These are phyloP conservation scores for Candida arabinofermentans DNA, from an alignment of 805 yeast genomes.

Conservation along the genomic window DNA sequence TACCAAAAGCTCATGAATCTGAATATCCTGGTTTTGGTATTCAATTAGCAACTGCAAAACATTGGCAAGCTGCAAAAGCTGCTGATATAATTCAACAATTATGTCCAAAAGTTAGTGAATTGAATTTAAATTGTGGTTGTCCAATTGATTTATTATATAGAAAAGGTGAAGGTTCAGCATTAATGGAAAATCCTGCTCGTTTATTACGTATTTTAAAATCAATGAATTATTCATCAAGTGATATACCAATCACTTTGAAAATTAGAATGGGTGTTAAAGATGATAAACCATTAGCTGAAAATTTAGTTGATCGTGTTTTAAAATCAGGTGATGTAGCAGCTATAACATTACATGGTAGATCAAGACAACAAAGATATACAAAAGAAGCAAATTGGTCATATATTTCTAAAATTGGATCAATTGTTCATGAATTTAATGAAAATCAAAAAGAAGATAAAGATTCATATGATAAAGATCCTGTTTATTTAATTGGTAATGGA, in stretches of 20 bases:
- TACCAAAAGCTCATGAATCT: conserved; percentile 78
- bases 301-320: conserved; percentile 65
- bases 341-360: conserved; percentile 91
- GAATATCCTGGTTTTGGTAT: conserved; percentile 91
- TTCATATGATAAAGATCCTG: conserved; percentile 50
- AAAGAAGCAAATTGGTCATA: conserved; percentile 92
- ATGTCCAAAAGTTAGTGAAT: conserved; percentile 64
- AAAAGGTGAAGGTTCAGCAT: conserved; percentile 94
- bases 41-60: conserved; percentile 87
- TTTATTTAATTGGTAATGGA: conserved; percentile 92
- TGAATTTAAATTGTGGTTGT: conserved; percentile 94
- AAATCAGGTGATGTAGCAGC: conserved; percentile 83
- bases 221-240: conserved; percentile 88
- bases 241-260: conserved; percentile 86
- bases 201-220: conserved; percentile 74
- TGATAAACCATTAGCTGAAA: conserved; percentile 80
- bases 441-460: conserved; percentile 59
- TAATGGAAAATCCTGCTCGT: conserved; percentile 84
- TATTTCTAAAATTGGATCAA: conserved; percentile 65
- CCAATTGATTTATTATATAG: conserved; percentile 93
- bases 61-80: conserved; percentile 91
- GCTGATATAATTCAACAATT: conserved; percentile 69
- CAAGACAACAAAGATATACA: conserved; percentile 93
- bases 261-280: conserved; percentile 90
- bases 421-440: conserved; percentile 57